phyloP scores from a whole-genome alignment of 441 rosid species.

The Erysimum pusillum region DNA sequence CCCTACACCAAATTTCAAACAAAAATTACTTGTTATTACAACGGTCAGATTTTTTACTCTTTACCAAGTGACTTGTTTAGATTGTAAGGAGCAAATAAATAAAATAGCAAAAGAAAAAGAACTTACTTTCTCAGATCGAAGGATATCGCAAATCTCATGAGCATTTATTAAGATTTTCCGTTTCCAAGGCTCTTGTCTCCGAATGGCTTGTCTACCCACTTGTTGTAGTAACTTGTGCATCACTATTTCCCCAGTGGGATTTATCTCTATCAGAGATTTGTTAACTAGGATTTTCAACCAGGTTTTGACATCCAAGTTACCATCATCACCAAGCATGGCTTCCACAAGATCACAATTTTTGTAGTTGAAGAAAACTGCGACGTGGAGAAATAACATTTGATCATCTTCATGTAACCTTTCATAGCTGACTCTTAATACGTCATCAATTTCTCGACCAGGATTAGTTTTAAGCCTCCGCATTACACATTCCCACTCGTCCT shows the following conservation, averaged over 20 bases:
- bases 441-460: not conserved
- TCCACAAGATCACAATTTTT: not conserved
- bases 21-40: not conserved
- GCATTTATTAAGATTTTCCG: not conserved
- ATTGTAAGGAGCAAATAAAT: not conserved
- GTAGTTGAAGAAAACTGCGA: conserved; percentile 28
- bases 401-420: not conserved
- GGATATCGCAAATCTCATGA: conserved; percentile 11
- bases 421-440: not conserved
- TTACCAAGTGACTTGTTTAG: not conserved
- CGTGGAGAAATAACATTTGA: not conserved
- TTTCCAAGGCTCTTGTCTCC: not conserved
- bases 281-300: not conserved
- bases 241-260: no score
- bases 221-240: not conserved
- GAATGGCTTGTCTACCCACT: not conserved
- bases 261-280: not conserved
- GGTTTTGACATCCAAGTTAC: not conserved
- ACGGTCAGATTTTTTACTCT: not conserved
- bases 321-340: not conserved
- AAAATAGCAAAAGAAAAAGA: not conserved
- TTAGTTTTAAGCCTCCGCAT: not conserved
- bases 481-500: not conserved
- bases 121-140: not conserved
- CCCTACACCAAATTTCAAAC: not conserved